Evolutionary conservation across 2,329 filamentous ascomycete genomes (phyloP), one percentile per base, ranked within the genome.

Genomic region (Aspergillus novofumigatus): DNA sequence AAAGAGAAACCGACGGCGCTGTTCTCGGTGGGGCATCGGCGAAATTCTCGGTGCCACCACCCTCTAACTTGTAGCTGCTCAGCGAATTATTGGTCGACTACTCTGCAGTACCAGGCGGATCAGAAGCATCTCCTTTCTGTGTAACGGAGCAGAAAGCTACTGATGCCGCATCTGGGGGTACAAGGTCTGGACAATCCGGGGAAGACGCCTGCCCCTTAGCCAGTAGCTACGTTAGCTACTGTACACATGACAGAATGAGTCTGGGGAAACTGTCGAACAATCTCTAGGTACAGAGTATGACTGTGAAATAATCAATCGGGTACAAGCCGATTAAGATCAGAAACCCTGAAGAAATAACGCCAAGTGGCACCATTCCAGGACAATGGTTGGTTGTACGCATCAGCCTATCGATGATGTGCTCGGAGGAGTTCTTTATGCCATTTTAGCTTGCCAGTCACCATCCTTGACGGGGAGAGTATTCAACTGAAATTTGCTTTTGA

Each of bases 1-100:
- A 14, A 2, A 11, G 14, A 25, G 29, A 11, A 41, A 21, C 20
- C 42, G 35, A 49, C 57, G 53, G 59, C 45, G 51, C 47, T 41
- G 52, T 58, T 47, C 45, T 65, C 62, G 65, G 65, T 51, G 63
- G 63, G 63, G 60, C 58, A 47, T 61, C 63, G 65, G 65, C 59
- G 65, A 67, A 67, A 65, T 64, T 67, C 51, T 67, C 65, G 65
- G 65, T 38, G 32, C 32, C 32, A 38, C 32, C 32, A 38, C 14
- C 5, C 14, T 38, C 32, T 17, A 38, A 38, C 14, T 38, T 17
- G n/a, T 38, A 14, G 29, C 32, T 38, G 32, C 32, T 17, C 5
- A 17, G 32, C 32, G 14, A 38, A 17, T 38, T 6, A 17, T 38
- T 38, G 4, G 14, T 38, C 14, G 32, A 35, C 14, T 17, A 2